Percentiles rank a stretch among this genome's conserved stretches.
Conservation (phyloP, 805 yeast species). For the Sungouiozyma ichnusensis region DNA sequence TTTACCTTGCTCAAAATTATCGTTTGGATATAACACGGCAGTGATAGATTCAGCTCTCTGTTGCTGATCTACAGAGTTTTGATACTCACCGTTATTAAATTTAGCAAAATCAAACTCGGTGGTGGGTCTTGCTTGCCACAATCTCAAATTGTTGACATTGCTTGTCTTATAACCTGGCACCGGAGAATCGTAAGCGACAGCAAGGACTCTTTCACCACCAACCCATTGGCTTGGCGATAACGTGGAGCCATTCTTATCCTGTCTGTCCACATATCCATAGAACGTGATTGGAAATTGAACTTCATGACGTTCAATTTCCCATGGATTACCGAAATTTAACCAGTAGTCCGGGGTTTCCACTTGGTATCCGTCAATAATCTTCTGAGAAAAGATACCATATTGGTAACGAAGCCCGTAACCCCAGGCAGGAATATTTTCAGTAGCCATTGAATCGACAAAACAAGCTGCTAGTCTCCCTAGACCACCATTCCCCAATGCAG, state of each 20-base stretch:
- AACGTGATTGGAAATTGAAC: slow-evolving; percentile 85
- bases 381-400: slow-evolving; percentile 87
- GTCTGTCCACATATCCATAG: slow-evolving; percentile 66
- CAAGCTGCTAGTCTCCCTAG: slow-evolving; percentile 92
- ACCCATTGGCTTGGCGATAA: slow-evolving; percentile 63
- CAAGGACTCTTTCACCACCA: slow-evolving; percentile 83
- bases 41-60: slow-evolving; percentile 88
- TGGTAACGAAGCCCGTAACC: slow-evolving; percentile 91
- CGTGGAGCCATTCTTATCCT: slow-evolving; percentile 38
- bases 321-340: slow-evolving; percentile 80
- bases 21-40: slow-evolving; percentile 88
- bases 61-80: slow-evolving; percentile 71
- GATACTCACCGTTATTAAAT: slow-evolving; percentile 86
- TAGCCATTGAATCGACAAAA: slow-evolving; percentile 78
- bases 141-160: slow-evolving; percentile 78
- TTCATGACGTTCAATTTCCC: slow-evolving; percentile 85
- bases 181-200: slow-evolving; percentile 86
- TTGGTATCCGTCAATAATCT: slow-evolving; percentile 83
- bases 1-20: slow-evolving; percentile 83
- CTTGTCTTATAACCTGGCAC: slow-evolving; percentile 80
- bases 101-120: slow-evolving; percentile 84
- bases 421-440: slow-evolving; percentile 89
- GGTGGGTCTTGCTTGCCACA: slow-evolving; percentile 87
- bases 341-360: slow-evolving; percentile 93
- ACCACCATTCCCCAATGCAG: slow-evolving; percentile 93